Percentiles rank a stretch among this genome's conserved stretches.
phyloP scores from a whole-genome alignment of 2,329 filamentous ascomycete genomes.

The Elsinoe fawcettii region DNA sequence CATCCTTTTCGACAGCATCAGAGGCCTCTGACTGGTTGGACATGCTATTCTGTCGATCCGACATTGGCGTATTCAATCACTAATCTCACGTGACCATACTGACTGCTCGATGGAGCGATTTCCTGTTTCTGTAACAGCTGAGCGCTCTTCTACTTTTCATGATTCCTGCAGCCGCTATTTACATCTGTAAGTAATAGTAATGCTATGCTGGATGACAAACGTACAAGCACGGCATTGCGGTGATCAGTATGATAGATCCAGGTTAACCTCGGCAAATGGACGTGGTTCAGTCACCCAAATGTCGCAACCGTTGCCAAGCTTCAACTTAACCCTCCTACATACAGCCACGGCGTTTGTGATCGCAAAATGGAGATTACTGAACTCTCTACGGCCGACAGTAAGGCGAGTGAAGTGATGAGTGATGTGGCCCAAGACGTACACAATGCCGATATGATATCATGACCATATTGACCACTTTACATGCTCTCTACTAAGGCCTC shows the following conservation, averaged over 20 bases:
- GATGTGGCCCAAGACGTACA: too few relatives aligned
- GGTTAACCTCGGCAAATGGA: background rate
- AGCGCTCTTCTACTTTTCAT: too few relatives aligned
- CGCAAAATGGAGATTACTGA: background rate
- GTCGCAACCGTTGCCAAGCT: background rate
- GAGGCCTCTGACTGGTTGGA: background rate
- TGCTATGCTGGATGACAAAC: background rate
- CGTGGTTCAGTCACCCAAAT: background rate
- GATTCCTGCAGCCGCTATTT: too few relatives aligned
- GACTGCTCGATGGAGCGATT: too few relatives aligned
- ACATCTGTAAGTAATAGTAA: too few relatives aligned
- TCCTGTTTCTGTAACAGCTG: too few relatives aligned
- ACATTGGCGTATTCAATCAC: too few relatives aligned
- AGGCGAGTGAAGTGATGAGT: background rate
- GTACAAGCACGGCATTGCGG: background rate
- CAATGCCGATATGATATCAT: too few relatives aligned
- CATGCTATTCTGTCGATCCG: background rate
- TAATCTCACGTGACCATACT: too few relatives aligned
- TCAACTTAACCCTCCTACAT: background rate
- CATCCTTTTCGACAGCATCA: background rate
- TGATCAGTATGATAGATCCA: too few relatives aligned
- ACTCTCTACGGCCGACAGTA: background rate
- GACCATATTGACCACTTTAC: background rate
- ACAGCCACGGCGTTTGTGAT: background rate
- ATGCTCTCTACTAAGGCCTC: background rate